Percentiles rank a stretch among this genome's conserved stretches.
Evolutionary conservation across 345 rosid genomes (phyloP).

Genomic region (Syzygium grande): DNA sequence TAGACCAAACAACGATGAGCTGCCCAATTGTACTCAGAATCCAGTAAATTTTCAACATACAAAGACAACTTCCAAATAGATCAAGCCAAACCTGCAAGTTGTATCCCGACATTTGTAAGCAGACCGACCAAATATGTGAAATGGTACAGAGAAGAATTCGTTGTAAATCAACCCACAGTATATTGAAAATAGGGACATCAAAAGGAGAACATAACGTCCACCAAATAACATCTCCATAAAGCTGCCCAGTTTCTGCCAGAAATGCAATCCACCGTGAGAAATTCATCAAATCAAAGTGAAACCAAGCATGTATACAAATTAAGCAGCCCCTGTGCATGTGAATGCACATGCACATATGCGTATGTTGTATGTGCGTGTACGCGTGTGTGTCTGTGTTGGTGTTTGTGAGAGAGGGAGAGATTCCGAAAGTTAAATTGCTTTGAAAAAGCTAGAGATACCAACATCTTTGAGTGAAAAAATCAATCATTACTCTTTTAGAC

Average conservation of each 20-base stretch:
- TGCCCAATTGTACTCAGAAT: background rate
- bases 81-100: conserved; percentile 56
- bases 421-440: background rate
- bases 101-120: conserved; percentile 88
- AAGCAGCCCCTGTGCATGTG: background rate
- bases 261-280: background rate
- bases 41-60: background rate
- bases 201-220: conserved; percentile 84
- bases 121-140: conserved; percentile 87
- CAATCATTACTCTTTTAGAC: background rate
- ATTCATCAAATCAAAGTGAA: background rate
- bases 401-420: background rate
- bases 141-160: conserved; percentile 95
- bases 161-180: conserved; percentile 98
- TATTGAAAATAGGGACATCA: conserved; percentile 90
- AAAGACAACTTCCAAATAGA: background rate
- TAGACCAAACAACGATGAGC: background rate
- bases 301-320: background rate
- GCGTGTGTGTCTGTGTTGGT: background rate
- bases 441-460: background rate
- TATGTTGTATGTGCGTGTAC: background rate
- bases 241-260: conserved; percentile 91
- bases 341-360: background rate
- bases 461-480: background rate
- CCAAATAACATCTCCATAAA: conserved; percentile 99